A percentile compares a stretch with the other conserved stretches of the same genome.
phyloP scores from a whole-genome alignment of 306 rosid species.

The Hippophae tibetana region DNA sequence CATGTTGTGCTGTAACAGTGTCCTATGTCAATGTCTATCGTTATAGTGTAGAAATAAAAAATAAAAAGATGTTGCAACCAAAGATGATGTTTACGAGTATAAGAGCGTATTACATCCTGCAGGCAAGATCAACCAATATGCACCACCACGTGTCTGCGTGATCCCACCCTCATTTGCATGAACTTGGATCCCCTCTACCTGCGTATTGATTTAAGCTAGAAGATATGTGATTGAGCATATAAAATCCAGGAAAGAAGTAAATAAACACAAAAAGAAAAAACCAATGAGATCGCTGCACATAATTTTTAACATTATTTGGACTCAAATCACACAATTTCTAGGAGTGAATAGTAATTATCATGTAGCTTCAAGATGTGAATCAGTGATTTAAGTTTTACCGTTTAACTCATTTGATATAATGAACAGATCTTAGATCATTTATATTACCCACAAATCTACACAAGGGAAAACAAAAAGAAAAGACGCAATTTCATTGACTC shows the following conservation, averaged over 20 bases:
- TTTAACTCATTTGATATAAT: too few species aligned
- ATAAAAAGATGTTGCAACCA: too few species aligned
- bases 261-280: too few species aligned
- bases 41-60: too few species aligned
- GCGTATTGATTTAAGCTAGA: conserved; percentile 14
- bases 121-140: conserved; percentile 53
- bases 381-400: background rate
- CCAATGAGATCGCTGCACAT: too few species aligned
- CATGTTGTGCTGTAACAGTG: too few species aligned
- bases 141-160: conserved; percentile 72
- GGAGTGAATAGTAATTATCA: too few species aligned
- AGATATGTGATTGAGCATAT: background rate
- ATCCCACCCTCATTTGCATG: conserved; percentile 60
- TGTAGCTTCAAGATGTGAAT: background rate
- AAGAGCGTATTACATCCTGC: conserved; percentile 50
- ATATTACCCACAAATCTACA: too few species aligned
- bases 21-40: too few species aligned
- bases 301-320: too few species aligned
- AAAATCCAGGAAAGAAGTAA: too few species aligned
- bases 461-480: background rate
- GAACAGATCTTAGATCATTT: background rate
- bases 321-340: too few species aligned
- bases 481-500: background rate
- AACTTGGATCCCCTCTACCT: conserved; percentile 75
- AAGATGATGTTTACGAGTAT: background rate